Percentiles rank a stretch among this genome's conserved stretches.
phyloP scores from a whole-genome alignment of 2,329 filamentous ascomycete species.

The Lachnellula cervina region DNA sequence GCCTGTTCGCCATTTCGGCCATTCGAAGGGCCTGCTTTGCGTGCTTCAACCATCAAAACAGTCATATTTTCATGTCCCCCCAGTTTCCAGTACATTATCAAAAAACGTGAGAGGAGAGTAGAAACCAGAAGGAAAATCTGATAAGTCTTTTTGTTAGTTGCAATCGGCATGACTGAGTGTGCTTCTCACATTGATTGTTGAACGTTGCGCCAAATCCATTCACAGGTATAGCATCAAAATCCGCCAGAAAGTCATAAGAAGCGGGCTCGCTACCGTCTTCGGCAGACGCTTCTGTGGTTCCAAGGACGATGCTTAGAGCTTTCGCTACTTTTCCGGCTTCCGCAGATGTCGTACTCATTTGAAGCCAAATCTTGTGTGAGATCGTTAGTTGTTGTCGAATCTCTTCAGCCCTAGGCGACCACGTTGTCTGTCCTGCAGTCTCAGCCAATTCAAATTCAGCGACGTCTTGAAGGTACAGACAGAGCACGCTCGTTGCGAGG shows the following conservation, averaged over 20 bases:
- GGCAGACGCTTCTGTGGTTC: slow-evolving; percentile 24
- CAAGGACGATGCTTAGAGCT: slow-evolving; percentile 29
- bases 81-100: slow-evolving; percentile 25
- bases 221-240: slow-evolving; percentile 25
- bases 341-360: slow-evolving; percentile 26
- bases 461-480: slow-evolving; percentile 27
- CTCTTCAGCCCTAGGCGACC: slow-evolving; percentile 24
- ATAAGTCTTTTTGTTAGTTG: slow-evolving; percentile 22
- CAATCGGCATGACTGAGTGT: slow-evolving; percentile 21
- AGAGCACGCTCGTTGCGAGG: slow-evolving; percentile 28
- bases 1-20: slow-evolving; percentile 1
- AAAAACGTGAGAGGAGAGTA: slow-evolving; percentile 27
- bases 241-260: slow-evolving; percentile 26
- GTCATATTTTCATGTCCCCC: slow-evolving; percentile 10
- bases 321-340: slow-evolving; percentile 29
- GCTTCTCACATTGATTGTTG: slow-evolving; percentile 27
- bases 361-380: slow-evolving; percentile 29
- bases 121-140: slow-evolving; percentile 25
- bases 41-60: slow-evolving; percentile 2
- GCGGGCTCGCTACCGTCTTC: slow-evolving; percentile 18
- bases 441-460: slow-evolving; percentile 24
- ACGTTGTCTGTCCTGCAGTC: slow-evolving; percentile 22
- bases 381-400: slow-evolving; percentile 26
- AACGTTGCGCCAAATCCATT: slow-evolving; percentile 25
- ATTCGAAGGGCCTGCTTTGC: neutral